phyloP scores from a whole-genome alignment of 192 early-diverging fungal species.

The Mortierella alpina region DNA sequence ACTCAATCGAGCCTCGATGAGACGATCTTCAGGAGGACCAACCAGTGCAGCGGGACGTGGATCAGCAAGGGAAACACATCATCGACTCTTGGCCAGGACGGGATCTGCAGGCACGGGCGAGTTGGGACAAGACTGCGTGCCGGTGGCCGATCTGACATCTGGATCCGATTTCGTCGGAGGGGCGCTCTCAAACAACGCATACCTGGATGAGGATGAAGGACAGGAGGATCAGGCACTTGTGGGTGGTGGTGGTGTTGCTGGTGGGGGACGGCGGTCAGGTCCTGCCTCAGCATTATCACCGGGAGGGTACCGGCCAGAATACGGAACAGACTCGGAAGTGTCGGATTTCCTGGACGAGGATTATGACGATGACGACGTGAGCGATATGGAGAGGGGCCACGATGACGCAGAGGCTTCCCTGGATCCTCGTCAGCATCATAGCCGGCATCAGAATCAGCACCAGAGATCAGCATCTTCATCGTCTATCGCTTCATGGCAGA shows the following conservation, averaged over 20 bases:
- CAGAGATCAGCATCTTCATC: background rate
- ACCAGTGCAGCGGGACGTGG: background rate
- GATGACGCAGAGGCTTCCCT: conserved; percentile 8
- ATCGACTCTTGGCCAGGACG: conserved; percentile 12
- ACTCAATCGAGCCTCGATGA: conserved; percentile 12
- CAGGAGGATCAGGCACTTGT: conserved; percentile 24
- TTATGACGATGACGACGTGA: conserved; percentile 24
- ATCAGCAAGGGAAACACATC: conserved; percentile 1
- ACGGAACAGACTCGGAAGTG: conserved; percentile 27
- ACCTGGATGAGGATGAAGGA: conserved; percentile 25
- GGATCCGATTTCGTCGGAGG: conserved; percentile 22
- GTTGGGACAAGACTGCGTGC: background rate
- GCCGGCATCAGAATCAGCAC: background rate
- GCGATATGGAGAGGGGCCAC: conserved; percentile 38
- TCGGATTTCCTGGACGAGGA: conserved; percentile 24
- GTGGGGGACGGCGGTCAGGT: background rate
- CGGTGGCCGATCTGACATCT: background rate
- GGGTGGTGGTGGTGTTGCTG: conserved; percentile 26
- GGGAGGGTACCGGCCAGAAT: background rate
- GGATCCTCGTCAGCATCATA: too few species aligned
- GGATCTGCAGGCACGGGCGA: conserved; percentile 6
- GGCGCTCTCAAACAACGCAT: background rate
- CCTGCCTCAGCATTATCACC: background rate
- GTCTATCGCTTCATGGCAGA: background rate
- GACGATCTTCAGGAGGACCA: background rate